Conservation (phyloP, 805 yeast genomes). For the Wickerhamiella alocasiicola region DNA sequence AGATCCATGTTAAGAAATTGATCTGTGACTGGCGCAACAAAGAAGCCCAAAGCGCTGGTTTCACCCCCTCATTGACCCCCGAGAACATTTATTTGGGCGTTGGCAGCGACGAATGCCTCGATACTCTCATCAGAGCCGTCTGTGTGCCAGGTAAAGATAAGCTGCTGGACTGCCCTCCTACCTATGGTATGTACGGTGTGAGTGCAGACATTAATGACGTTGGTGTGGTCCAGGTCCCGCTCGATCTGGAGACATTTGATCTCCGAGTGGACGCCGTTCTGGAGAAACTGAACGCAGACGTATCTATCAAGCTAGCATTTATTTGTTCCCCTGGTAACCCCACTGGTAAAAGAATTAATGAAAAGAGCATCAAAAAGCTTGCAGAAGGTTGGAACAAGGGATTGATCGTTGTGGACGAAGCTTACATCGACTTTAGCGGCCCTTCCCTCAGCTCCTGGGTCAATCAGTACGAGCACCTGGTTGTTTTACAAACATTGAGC, state of each 20-base stretch:
- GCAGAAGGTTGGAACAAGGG: slow-evolving; percentile 55
- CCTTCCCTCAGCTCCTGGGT: slow-evolving; percentile 69
- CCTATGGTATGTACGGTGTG: slow-evolving; percentile 93
- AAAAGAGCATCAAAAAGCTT: slow-evolving; percentile 37
- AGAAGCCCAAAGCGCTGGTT: slow-evolving; percentile 28
- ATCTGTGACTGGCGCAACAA: slow-evolving; percentile 60
- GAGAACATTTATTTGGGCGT: slow-evolving; percentile 85
- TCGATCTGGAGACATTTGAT: slow-evolving; percentile 43
- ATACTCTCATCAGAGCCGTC: slow-evolving; percentile 70
- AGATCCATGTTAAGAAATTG: slow-evolving; percentile 56
- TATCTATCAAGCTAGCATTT: slow-evolving; percentile 59
- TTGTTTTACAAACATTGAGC: slow-evolving; percentile 82
- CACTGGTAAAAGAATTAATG: slow-evolving; percentile 55
- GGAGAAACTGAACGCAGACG: slow-evolving; percentile 41
- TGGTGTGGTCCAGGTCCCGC: slow-evolving; percentile 59
- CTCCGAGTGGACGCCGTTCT: slow-evolving; percentile 46
- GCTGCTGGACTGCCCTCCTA: slow-evolving; percentile 80
- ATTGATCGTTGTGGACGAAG: slow-evolving; percentile 76
- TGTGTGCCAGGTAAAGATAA: slow-evolving; percentile 77
- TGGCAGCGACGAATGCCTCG: slow-evolving; percentile 94
- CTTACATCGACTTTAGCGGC: slow-evolving; percentile 76
- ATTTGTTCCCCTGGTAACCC: slow-evolving; percentile 97
- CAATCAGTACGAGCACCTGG: slow-evolving; percentile 66
- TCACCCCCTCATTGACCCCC: slow-evolving; percentile 33
- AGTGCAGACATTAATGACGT: slow-evolving; percentile 87